Percentiles rank a stretch among this genome's conserved stretches.
Conservation (phyloP, 495 filamentous ascomycete species). For the Xylaria flabelliformis region DNA sequence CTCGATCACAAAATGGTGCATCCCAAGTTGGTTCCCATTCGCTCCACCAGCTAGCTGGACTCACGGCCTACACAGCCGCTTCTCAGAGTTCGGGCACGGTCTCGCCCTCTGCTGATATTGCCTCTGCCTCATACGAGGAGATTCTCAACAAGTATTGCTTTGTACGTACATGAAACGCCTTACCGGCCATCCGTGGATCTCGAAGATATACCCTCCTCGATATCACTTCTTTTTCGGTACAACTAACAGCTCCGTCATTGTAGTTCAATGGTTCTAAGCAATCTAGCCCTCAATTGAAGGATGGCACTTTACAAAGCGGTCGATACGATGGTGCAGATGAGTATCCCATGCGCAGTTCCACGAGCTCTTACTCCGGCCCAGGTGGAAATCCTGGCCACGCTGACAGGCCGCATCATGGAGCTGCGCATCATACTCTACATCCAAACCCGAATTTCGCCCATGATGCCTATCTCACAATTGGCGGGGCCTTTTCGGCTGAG, state of each 20-base stretch:
- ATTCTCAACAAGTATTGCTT: constrained; percentile 98
- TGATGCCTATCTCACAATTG: constrained; percentile 33
- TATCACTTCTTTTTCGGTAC: constrained; percentile 18
- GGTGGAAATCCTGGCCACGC: constrained; percentile 46
- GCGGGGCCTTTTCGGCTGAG: constrained; percentile 43
- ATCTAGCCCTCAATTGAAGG: constrained; percentile 44
- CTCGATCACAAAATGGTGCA: constrained; percentile 29
- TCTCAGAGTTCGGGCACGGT: constrained; percentile 31
- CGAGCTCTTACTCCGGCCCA: constrained; percentile 42
- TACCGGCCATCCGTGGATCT: constrained; percentile 38
- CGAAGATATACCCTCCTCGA: constrained; percentile 26
- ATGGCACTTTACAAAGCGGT: constrained; percentile 39
- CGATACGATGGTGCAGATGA: constrained; percentile 47
- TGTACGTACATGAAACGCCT: constrained; percentile 69
- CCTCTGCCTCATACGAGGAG: constrained; percentile 89
- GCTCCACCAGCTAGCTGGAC: constrained; percentile 26
- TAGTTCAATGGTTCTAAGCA: constrained; percentile 56
- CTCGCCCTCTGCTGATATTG: constrained; percentile 55
- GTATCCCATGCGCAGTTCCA: constrained; percentile 34
- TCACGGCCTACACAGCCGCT: constrained; percentile 24
- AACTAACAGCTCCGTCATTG: constrained; percentile 33
- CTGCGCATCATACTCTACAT: constrained; percentile 49
- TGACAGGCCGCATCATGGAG: constrained; percentile 42
- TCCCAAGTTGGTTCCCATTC: constrained; percentile 22
- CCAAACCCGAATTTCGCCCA: constrained; percentile 47